Evolutionary conservation across 2,329 filamentous ascomycete genomes (phyloP).

Genomic region (Botrytis squamosa): DNA sequence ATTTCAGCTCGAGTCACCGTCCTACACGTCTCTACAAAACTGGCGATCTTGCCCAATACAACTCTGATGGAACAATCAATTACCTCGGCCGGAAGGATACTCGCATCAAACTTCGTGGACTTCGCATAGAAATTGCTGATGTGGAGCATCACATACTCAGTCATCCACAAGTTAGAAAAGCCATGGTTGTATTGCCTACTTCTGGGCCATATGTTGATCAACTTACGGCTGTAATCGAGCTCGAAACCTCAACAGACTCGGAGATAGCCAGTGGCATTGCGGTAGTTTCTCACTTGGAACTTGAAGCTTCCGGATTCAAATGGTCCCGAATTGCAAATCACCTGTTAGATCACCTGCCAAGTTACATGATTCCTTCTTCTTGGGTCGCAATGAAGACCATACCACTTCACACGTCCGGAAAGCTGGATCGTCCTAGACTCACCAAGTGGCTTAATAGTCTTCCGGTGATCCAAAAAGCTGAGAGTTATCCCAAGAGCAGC

Average conservation of each 20-base stretch:
- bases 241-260: neutral
- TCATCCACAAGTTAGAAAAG: slow-evolving; percentile 16
- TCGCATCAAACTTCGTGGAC: slow-evolving; percentile 14
- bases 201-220: slow-evolving; percentile 10
- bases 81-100: slow-evolving; percentile 18
- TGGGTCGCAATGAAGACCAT: slow-evolving; percentile 38
- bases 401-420: slow-evolving; percentile 39
- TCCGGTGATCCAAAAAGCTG: neutral
- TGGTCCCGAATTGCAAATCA: neutral
- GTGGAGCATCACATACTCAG: slow-evolving; percentile 20
- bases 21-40: slow-evolving; percentile 54
- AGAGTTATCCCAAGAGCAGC: neutral
- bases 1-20: neutral
- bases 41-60: slow-evolving; percentile 43
- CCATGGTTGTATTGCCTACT: slow-evolving; percentile 10
- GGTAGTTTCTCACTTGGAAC: neutral
- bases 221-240: slow-evolving; percentile 9
- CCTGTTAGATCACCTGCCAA: slow-evolving; percentile 30
- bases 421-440: slow-evolving; percentile 42
- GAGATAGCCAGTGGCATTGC: neutral
- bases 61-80: slow-evolving; percentile 15
- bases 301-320: neutral
- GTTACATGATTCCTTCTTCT: slow-evolving; percentile 40
- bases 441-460: slow-evolving; percentile 19
- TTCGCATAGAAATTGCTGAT: slow-evolving; percentile 16